Evolutionary conservation across 345 rosid genomes (phyloP), one percentile per base, ranked within the genome.

Genomic region (Brassica juncea): DNA sequence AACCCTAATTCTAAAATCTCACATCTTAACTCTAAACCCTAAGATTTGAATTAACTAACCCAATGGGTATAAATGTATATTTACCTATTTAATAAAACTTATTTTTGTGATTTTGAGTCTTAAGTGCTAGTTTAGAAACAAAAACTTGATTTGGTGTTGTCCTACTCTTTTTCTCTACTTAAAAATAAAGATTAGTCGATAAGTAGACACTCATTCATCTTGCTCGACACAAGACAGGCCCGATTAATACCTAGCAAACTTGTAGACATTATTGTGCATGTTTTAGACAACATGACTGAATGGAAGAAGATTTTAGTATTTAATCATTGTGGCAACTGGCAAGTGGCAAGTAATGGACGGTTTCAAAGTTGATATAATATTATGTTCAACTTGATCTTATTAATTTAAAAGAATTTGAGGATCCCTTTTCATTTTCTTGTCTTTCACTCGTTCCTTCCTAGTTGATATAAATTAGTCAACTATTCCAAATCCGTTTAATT

Each of bases 251-350:
- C 27, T 68, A 44, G 31, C 27, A 14, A 30, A 30, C 4, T 27
- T 61, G 31, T 5, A 32, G 64, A 64, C 32, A 25, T 4, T 63
- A 31, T n/a, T 23, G 15, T 77, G 16, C 25, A 47, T 11, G 32
- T 8, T 35, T 37, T 66, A 66, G 30, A 72, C 25, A 73, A 59
- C 30, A 72, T 79, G 73, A 67, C 47, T 62, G 71, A 37, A 74
- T 31, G 35, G 42, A 60, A 68, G 2, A 74, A 28, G 3, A 62
- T 49, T 74, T 49, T 2, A 47, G 35, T 59, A 54, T 74, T 19
- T 68, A 71, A 55, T 68, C 66, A 74, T 14, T 80, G 71, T 68
- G 70, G 77, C 82, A 78, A 59, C 47, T 60, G 72, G 73, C 77
- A 71, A 71, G 15, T 77, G 59, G 60, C 62, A 32, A 68, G 35